Evolutionary conservation across 306 rosid species (phyloP), one percentile per base, ranked within the genome.

Genomic region (Hippophae gyantsensis): DNA sequence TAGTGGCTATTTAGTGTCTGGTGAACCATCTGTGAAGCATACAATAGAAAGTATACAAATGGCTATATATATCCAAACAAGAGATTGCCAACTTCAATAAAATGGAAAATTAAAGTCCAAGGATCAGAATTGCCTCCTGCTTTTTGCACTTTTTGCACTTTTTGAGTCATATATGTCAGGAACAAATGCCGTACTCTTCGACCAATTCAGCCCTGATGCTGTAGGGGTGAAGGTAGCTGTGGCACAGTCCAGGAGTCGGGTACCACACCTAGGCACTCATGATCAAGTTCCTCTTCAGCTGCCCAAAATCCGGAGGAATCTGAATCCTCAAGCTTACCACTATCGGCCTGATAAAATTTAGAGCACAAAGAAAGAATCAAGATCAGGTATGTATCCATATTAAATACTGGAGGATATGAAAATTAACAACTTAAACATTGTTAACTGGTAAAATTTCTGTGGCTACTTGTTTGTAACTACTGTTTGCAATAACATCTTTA

Each of bases 141-240:
- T 61, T 65, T 83, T 84, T 4, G 67, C 76, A 10, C 73, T 61
- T 65, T 83, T 84, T 4, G 67, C 76, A 74, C 68, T 52, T 40
- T 42, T 74, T 10, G 88, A 65, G 58, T 61, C 43, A 75, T 51
- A 65, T 56, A 84, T 60, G 65, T 88, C 82, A 13, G 97, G 97
- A 80, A 86, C 99, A 74, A 60, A 86, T 18, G 60, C 60, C 12
- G 83, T 60, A 59, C 66, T 56, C 70, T 76, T 75, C 8, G 94
- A 89, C 97, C 97, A 93, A 77, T 77, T 6, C 32, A 92, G 58
- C 12, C 99, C 99, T 0, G 97, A 88, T 47, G 90, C 81, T 27
- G 97, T 93, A 49, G 97, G 97, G 95, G 99, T 18, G 99, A 93
- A 64, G 90, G 81, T 18, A 83, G 58, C 74, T 84, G 86, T 48